Percentiles rank a stretch among this genome's conserved stretches.
These are phyloP conservation scores for Plantago major DNA, from an alignment of 257 asterid species.

Conservation along the genomic window DNA sequence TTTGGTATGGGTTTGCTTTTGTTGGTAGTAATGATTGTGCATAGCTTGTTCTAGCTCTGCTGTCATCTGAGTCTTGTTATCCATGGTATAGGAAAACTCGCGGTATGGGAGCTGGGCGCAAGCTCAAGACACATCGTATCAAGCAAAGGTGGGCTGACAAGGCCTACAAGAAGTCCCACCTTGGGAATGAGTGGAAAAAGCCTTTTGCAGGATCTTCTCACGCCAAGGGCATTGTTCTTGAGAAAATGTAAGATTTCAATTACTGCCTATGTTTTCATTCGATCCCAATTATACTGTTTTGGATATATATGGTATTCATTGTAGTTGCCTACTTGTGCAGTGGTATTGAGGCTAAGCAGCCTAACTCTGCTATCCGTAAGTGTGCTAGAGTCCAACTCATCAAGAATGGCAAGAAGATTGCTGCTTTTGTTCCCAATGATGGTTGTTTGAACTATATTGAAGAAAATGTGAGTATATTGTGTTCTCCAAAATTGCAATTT, in stretches of 20 bases:
- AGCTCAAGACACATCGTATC: constrained; percentile 67
- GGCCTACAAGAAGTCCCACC: constrained; percentile 73
- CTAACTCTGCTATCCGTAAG: constrained; percentile 78
- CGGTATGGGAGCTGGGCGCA: constrained; percentile 89
- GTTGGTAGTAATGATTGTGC: neutral
- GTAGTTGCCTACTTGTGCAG: constrained; percentile 23
- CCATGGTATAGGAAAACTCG: constrained; percentile 53
- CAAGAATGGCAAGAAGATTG: constrained; percentile 79
- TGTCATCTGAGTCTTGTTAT: neutral
- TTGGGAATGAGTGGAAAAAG: constrained; percentile 79
- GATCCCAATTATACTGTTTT: neutral
- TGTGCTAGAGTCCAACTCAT: constrained; percentile 83
- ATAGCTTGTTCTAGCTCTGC: neutral
- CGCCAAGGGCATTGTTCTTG: constrained; percentile 79
- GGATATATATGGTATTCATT: neutral
- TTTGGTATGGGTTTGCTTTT: neutral
- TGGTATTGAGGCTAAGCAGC: constrained; percentile 83
- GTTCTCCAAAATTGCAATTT: too few relatives aligned
- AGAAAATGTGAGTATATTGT: constrained; percentile 52
- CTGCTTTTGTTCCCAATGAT: constrained; percentile 79
- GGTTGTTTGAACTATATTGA: constrained; percentile 82
- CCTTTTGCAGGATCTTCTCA: constrained; percentile 86
- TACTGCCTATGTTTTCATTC: neutral
- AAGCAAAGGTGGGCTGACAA: constrained; percentile 79
- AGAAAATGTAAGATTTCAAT: constrained; percentile 53